phyloP scores from a whole-genome alignment of 1,284 basidiomycete species.

The Pseudozyma tsukubaensis region DNA sequence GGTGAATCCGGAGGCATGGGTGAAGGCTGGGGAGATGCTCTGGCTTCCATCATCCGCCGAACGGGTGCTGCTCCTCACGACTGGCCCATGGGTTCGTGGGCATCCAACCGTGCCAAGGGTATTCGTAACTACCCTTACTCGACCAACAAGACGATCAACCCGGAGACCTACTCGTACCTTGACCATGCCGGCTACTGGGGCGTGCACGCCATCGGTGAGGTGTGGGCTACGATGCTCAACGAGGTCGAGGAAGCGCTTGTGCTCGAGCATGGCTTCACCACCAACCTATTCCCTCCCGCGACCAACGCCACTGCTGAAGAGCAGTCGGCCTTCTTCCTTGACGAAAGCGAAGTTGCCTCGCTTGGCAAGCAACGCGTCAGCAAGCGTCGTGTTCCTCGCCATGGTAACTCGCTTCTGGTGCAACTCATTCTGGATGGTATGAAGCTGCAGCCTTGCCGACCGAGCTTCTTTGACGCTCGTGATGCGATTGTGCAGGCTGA shows the following conservation, averaged over 20 bases:
- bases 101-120: constrained; percentile 79
- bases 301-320: constrained; percentile 47
- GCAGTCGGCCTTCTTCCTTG: constrained; percentile 49
- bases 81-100: constrained; percentile 89
- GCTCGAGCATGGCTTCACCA: constrained; percentile 54
- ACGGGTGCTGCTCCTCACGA: constrained; percentile 71
- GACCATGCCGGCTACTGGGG: constrained; percentile 80
- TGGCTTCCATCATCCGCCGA: constrained; percentile 75
- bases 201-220: constrained; percentile 87
- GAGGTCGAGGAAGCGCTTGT: constrained; percentile 66
- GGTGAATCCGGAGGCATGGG: constrained; percentile 95
- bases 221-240: constrained; percentile 95
- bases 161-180: constrained; percentile 93
- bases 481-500: constrained; percentile 96
- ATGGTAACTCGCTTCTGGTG: constrained; percentile 87
- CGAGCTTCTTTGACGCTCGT: constrained; percentile 87
- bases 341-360: constrained; percentile 48
- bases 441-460: constrained; percentile 93
- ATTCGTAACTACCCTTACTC: constrained; percentile 81
- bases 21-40: constrained; percentile 80
- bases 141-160: constrained; percentile 79
- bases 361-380: constrained; percentile 71
- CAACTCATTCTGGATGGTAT: constrained; percentile 91
- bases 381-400: constrained; percentile 81
- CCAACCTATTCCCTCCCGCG: constrained; percentile 52